Percentiles rank a stretch among this genome's conserved stretches.
Conservation (phyloP, 257 asterid genomes). For the Datura wrightii region DNA sequence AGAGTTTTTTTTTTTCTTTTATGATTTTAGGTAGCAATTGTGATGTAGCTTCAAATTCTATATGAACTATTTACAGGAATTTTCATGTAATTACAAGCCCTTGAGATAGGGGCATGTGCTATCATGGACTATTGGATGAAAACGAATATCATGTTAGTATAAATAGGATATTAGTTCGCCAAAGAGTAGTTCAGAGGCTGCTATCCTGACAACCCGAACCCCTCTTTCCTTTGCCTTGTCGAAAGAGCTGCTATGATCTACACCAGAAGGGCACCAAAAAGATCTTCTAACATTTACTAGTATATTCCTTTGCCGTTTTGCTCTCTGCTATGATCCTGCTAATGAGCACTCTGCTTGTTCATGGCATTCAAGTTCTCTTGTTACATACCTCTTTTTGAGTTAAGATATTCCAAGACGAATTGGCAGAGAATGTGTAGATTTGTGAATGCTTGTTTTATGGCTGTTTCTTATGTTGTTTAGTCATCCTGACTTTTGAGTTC, state of each 20-base stretch:
- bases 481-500: conserved; percentile 18
- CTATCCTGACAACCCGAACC: neutral
- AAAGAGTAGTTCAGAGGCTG: neutral
- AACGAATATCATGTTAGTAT: neutral
- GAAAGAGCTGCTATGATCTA: neutral
- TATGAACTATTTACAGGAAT: neutral
- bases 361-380: neutral
- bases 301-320: neutral
- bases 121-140: neutral
- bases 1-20: neutral
- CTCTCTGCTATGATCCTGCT: neutral
- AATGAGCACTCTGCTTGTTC: neutral
- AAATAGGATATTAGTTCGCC: neutral
- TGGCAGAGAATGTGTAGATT: neutral
- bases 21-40: neutral
- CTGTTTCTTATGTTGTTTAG: conserved; percentile 4
- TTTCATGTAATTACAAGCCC: conserved; percentile 1
- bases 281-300: neutral
- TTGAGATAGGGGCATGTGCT: neutral
- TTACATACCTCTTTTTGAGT: neutral
- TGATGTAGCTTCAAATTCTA: neutral
- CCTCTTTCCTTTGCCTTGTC: conserved; percentile 4
- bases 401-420: neutral
- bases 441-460: neutral
- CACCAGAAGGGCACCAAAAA: neutral